Base-by-base conservation (phyloP, 2,329 filamentous ascomycete genomes). In the Phyllosticta paracitricarpa region DNA sequence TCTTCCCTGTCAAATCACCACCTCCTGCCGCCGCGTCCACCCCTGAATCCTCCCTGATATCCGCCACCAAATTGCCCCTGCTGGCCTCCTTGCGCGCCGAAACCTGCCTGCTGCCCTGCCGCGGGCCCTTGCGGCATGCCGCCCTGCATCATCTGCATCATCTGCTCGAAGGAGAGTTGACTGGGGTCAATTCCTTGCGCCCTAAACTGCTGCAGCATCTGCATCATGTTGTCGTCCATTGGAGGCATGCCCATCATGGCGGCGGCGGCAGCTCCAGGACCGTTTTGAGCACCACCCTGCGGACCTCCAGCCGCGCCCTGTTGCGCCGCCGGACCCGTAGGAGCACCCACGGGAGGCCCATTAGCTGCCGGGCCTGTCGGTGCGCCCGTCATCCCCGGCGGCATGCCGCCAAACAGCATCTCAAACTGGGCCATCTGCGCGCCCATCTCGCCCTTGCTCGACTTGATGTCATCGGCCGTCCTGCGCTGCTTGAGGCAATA, bases 401-500 rank as follows among this genome's bases (percentile, higher is more conserved):
- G 64, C 57, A 65, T 64, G 9, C 62, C 63, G 30, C 66, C 63
- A 40, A 54, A 59, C 61, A 86, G 76, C 75, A 86, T 84, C 66
- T 85, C 82, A 78, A 87, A 83, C 63, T 84, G 79, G 59, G 81
- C 80, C 69, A 83, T 78, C 64, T 85, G 79, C 58, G 79, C 89
- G 59, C 81, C 80, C 69, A 83, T 78, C 64, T 85, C 80, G 59
- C 79, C 89, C 78, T 93, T 96, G 76, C 95, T 92, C 56, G 88
- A 84, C 62, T 84, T 84, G 66, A 91, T 90, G 67, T 93, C 89
- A 66, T 84, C 84, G 19, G 89, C 84, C 69, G 97, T 81, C 25
- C 80, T 81, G 66, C 94, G 86, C 73, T 97, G 94, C 70, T 96
- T 95, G 63, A 91, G 81, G 33, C 92, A 91, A 73, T 99, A 99